Evolutionary conservation across 2,329 filamentous ascomycete genomes (phyloP).

Genomic region (Fusarium brevicatenulatum): DNA sequence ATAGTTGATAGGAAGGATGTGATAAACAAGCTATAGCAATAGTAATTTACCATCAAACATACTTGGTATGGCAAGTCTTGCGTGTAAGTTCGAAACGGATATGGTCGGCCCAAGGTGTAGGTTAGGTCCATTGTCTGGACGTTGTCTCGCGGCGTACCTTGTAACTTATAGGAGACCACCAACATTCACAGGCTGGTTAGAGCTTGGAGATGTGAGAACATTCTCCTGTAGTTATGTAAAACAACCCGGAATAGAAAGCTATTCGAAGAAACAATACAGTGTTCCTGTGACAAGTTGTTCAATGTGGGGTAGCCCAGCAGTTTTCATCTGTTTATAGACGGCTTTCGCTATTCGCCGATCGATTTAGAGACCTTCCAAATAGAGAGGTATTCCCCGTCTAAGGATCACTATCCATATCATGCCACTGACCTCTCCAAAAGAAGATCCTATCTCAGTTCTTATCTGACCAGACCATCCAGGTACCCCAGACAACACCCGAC

Average conservation of each 20-base stretch:
- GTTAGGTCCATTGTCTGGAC: too few species aligned
- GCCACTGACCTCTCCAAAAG: neutral
- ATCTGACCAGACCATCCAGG: constrained; percentile 8
- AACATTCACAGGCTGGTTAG: neutral
- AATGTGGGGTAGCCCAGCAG: neutral
- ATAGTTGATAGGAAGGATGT: accelerated
- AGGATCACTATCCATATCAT: neutral
- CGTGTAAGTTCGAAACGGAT: neutral
- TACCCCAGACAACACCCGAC: constrained; percentile 14
- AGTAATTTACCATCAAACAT: accelerated
- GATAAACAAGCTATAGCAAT: accelerated
- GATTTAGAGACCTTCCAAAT: neutral
- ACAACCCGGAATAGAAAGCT: accelerated
- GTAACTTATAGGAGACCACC: too few species aligned
- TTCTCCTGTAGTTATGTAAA: neutral
- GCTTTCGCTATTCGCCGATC: neutral
- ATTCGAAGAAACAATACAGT: neutral
- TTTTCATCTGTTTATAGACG: neutral
- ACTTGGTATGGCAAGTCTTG: neutral
- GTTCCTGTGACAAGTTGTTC: neutral
- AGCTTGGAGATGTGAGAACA: accelerated
- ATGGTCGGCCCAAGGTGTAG: neutral
- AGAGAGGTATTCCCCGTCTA: neutral
- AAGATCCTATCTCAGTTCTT: neutral
- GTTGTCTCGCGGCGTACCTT: too few species aligned